Conservation (phyloP, 192 early-diverging fungal species). For the Coemansia pectinata region DNA sequence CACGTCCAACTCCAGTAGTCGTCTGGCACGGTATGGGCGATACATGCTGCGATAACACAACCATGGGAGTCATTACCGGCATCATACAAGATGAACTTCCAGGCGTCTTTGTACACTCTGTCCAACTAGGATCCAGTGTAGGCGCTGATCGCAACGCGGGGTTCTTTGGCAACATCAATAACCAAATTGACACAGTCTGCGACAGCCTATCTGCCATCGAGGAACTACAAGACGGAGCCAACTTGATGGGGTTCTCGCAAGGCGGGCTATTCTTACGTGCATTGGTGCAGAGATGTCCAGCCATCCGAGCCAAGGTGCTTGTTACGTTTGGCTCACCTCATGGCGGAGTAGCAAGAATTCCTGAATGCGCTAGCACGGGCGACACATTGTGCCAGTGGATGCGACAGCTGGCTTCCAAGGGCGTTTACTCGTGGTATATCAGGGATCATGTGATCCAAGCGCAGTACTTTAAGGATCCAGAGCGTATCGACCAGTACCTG, state of each 20-base stretch:
- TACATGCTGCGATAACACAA: constrained; percentile 70
- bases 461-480: constrained; percentile 86
- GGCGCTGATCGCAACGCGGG: constrained; percentile 75
- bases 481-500: constrained; percentile 69
- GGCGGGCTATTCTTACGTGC: constrained; percentile 75
- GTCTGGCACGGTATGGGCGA: constrained; percentile 94
- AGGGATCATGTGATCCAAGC: constrained; percentile 86
- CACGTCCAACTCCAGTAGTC: constrained; percentile 56
- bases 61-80: constrained; percentile 57
- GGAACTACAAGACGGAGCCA: constrained; percentile 74
- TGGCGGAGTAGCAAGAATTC: constrained; percentile 76
- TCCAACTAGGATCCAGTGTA: constrained; percentile 66
- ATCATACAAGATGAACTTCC: constrained; percentile 57
- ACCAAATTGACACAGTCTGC: constrained; percentile 81
- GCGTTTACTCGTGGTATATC: constrained; percentile 85
- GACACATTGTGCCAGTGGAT: constrained; percentile 68
- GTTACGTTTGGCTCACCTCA: constrained; percentile 90
- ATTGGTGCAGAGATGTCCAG: constrained; percentile 81
- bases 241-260: constrained; percentile 90
- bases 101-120: constrained; percentile 74
- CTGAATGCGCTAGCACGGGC: constrained; percentile 65
- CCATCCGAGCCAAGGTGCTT: constrained; percentile 69
- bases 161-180: constrained; percentile 85
- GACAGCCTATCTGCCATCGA: constrained; percentile 58
- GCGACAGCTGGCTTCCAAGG: constrained; percentile 72